A percentile compares a stretch with the other conserved stretches of the same genome.
These are phyloP conservation scores for Canavalia ensiformis DNA, from an alignment of 306 rosid genomes.

Conservation along the genomic window DNA sequence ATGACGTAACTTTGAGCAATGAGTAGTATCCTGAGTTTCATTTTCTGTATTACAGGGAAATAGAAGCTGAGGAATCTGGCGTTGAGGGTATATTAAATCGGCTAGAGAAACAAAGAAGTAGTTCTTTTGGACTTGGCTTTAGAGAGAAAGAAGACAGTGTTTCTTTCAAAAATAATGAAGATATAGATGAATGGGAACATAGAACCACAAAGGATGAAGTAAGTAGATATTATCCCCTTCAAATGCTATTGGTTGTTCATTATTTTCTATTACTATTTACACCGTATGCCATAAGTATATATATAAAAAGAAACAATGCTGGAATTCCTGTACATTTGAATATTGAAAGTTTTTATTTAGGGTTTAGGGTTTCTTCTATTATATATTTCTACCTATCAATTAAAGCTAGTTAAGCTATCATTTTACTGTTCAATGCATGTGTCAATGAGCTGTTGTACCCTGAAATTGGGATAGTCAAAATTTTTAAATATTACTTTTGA, in stretches of 20 bases:
- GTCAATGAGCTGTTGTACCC: slow-evolving; percentile 4
- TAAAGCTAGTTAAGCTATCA: slow-evolving; percentile 3
- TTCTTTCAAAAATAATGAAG: slow-evolving; percentile 22
- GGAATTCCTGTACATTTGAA: slow-evolving; percentile 17
- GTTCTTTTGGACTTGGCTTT: slow-evolving; percentile 52
- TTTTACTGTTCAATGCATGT: slow-evolving; percentile 1
- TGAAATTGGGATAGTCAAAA: slow-evolving; percentile 33
- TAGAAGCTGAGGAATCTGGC: slow-evolving; percentile 66
- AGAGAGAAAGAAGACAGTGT: slow-evolving; percentile 54
- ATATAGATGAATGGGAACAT: slow-evolving; percentile 51
- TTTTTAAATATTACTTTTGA: slow-evolving; percentile 54
- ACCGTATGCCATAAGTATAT: slow-evolving; percentile 7
- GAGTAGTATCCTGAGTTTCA: not conserved
- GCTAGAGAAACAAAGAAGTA: slow-evolving; percentile 78
- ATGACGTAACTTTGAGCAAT: not conserved
- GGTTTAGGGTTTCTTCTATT: slow-evolving; percentile 9
- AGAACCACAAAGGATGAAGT: slow-evolving; percentile 59
- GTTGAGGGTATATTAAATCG: slow-evolving; percentile 91
- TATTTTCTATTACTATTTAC: slow-evolving; percentile 20
- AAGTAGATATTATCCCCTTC: slow-evolving; percentile 45
- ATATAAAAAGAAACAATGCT: not conserved
- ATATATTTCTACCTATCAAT: slow-evolving; percentile 33
- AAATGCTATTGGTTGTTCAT: slow-evolving; percentile 26
- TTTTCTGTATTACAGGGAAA: slow-evolving; percentile 61
- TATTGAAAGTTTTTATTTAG: slow-evolving; percentile 1